Conservation (phyloP, 768 basidiomycete genomes). For the Suillus bovinus region DNA sequence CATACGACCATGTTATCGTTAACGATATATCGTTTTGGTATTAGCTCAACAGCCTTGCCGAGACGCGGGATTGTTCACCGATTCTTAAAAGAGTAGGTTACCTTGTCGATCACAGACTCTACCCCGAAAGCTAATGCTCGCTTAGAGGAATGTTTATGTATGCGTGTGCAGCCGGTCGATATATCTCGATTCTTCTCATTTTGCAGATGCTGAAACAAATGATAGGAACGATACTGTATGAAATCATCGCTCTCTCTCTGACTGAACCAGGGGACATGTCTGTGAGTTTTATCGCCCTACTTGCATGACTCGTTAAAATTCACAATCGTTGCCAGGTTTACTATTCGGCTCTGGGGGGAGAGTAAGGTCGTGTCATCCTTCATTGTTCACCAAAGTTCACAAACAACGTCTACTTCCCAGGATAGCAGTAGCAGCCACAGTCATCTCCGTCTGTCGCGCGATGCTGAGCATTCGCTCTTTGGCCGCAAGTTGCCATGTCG, state of each 20-base stretch:
- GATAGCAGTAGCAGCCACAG: slow-evolving; percentile 14
- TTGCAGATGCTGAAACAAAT: neutral
- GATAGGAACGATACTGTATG: slow-evolving; percentile 20
- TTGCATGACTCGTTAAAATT: neutral
- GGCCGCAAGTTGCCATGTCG: slow-evolving; percentile 41
- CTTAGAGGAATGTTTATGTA: slow-evolving; percentile 26
- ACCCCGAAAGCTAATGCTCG: neutral
- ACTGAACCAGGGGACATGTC: slow-evolving; percentile 7
- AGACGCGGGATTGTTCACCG: slow-evolving; percentile 16
- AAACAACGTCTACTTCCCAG: neutral
- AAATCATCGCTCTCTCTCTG: slow-evolving; percentile 14
- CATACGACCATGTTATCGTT: slow-evolving; percentile 20
- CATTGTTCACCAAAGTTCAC: neutral
- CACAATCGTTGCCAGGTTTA: slow-evolving; percentile 12
- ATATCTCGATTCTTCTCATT: no score
- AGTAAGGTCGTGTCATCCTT: slow-evolving; percentile 11
- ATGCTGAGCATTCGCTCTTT: slow-evolving; percentile 45
- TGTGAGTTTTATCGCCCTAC: slow-evolving; percentile 8
- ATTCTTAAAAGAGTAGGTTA: slow-evolving; percentile 22
- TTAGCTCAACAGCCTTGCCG: slow-evolving; percentile 9
- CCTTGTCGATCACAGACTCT: neutral
- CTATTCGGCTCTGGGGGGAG: slow-evolving; percentile 8
- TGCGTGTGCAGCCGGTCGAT: slow-evolving; percentile 19
- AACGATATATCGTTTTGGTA: slow-evolving; percentile 19
- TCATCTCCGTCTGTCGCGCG: slow-evolving; percentile 36